Base-by-base conservation (phyloP, 805 yeast genomes). In the Cyberlindnera veronae region DNA sequence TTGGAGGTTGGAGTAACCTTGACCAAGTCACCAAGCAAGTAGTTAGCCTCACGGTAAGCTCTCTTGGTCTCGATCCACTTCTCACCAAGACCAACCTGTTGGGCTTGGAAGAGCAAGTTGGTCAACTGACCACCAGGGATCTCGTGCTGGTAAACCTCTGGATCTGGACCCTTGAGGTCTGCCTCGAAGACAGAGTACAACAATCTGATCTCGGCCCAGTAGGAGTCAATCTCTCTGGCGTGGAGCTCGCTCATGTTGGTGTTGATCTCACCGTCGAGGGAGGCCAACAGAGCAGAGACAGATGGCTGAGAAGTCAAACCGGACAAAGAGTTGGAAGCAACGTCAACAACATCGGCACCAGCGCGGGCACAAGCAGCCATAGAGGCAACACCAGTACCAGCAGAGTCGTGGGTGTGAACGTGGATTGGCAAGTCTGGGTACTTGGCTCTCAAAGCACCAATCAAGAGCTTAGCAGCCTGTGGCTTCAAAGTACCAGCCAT, bases 401-500 rank as follows among this genome's bases (percentile, higher is more conserved):
- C 99, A 49, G 98, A 90, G 69, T 93, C 99, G 68, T 93, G 99
- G 26, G 98, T 90, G 69, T 93, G 99, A 32, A 93, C 97, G 63
- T 93, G 99, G 61, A 93, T 93, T 54, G 98, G 97, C 61, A 93
- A 74, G 59, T 87, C 79, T 43, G 99, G 99, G 68, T 85, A 87
- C 66, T 77, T 81, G 46, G 76, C 78, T 69, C 99, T 81, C 55
- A 93, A 79, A 21, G 86, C 70, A 45, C 90, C 79, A 54, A 93
- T 77, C 61, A 93, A 79, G 39, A 81, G 53, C 35, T 74, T 78
- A 32, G 99, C 99, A 46, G 99, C 99, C 45, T 78, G 71, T 46
- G 99, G 99, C 68, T 91, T 90, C 71, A 93, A 66, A 50, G 98
- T 91, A 72, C 99, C 99, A 43, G 99, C 99, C 99, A 93, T 93